Percentiles rank a stretch among this genome's conserved stretches.
Evolutionary conservation across 2,329 filamentous ascomycete species (phyloP).

Genomic region (Colletotrichum sp.): DNA sequence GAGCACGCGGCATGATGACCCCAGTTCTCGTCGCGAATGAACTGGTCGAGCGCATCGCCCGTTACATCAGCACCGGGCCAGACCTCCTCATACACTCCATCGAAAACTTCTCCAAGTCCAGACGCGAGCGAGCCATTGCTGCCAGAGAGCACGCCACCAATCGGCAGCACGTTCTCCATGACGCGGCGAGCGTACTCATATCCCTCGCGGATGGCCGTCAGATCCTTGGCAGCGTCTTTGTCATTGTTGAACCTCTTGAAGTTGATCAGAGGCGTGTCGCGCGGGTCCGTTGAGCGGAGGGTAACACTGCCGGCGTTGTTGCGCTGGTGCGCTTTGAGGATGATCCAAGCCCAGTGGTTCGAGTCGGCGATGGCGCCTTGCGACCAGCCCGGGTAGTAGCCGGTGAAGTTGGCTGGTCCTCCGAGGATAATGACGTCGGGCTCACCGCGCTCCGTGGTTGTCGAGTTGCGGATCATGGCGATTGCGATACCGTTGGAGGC

Average conservation of each 20-base stretch:
- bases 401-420: neutral
- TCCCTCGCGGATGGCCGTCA: neutral
- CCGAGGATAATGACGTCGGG: neutral
- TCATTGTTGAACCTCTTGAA: neutral
- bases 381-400: neutral
- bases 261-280: neutral
- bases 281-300: neutral
- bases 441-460: neutral
- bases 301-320: neutral
- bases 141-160: neutral
- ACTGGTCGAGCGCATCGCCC: neutral
- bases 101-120: neutral
- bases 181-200: neutral
- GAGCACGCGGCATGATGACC: slow-evolving; percentile 64
- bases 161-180: neutral
- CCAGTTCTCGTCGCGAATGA: slow-evolving; percentile 43
- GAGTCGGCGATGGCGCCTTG: neutral
- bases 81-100: neutral
- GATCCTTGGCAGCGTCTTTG: neutral
- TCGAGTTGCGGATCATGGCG: neutral
- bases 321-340: neutral
- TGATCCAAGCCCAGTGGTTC: neutral
- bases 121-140: neutral
- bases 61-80: neutral
- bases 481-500: neutral